Evolutionary conservation across 306 rosid species (phyloP).

Genomic region (Lathyrus sativus): DNA sequence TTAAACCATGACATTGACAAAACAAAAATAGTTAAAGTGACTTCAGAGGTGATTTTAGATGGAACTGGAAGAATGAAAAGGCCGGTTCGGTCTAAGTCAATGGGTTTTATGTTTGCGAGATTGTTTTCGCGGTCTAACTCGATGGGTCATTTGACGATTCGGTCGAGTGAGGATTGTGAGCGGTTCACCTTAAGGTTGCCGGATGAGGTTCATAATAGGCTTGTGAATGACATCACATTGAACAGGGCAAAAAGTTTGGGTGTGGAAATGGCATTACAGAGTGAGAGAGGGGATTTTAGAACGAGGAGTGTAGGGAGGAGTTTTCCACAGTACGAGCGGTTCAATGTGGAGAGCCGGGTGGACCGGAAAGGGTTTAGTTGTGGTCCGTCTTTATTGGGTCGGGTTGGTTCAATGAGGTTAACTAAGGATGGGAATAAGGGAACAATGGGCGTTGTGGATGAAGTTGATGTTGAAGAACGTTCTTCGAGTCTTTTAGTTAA

Average conservation of each 20-base stretch:
- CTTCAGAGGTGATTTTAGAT: not conserved
- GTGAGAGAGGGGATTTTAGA: slow-evolving; percentile 52
- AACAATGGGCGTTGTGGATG: slow-evolving; percentile 2
- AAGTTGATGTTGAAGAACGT: slow-evolving; percentile 40
- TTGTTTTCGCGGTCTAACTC: slow-evolving; percentile 54
- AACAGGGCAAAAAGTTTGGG: slow-evolving; percentile 50
- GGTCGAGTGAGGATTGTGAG: slow-evolving; percentile 44
- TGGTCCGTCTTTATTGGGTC: slow-evolving; percentile 42
- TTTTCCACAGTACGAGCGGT: slow-evolving; percentile 28
- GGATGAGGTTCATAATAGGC: slow-evolving; percentile 55
- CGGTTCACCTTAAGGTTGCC: slow-evolving; percentile 70
- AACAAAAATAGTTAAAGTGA: not conserved
- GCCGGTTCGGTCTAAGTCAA: slow-evolving; percentile 40
- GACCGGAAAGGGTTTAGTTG: slow-evolving; percentile 46
- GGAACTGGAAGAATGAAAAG: not conserved
- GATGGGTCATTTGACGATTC: slow-evolving; percentile 37
- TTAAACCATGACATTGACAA: not conserved
- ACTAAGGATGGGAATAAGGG: slow-evolving; percentile 8
- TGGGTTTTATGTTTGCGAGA: slow-evolving; percentile 37
- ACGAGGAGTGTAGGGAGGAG: slow-evolving; percentile 41
- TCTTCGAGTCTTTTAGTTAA: slow-evolving; percentile 42
- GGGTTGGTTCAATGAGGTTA: slow-evolving; percentile 37
- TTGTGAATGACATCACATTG: slow-evolving; percentile 34
- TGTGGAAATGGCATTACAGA: slow-evolving; percentile 39
- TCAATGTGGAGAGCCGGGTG: slow-evolving; percentile 20